phyloP scores from a whole-genome alignment of 225 moss, liverwort and hornwort species.

The Pseudoscleropodium purum region DNA sequence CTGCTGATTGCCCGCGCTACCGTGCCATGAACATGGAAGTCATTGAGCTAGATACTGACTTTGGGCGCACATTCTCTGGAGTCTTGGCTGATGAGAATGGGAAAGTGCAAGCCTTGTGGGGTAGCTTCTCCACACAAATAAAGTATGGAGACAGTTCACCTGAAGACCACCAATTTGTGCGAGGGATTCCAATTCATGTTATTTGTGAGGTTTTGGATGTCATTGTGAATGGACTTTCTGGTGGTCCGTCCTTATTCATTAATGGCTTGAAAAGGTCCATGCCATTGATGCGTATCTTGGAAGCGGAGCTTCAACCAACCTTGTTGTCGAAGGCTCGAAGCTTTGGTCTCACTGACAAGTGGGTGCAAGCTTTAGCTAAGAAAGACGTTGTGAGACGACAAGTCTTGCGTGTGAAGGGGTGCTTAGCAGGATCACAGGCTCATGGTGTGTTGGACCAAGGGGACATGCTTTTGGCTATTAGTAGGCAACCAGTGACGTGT shows the following conservation, averaged over 20 bases:
- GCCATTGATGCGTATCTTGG: slow-evolving; percentile 76
- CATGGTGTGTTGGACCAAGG: slow-evolving; percentile 69
- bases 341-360: slow-evolving; percentile 72
- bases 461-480: slow-evolving; percentile 80
- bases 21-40: slow-evolving; percentile 95
- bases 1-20: slow-evolving; percentile 76
- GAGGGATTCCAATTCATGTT: slow-evolving; percentile 59
- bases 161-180: slow-evolving; percentile 81
- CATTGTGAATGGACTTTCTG: slow-evolving; percentile 40
- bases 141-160: slow-evolving; percentile 62
- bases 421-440: slow-evolving; percentile 68
- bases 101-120: slow-evolving; percentile 81
- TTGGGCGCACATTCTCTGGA: slow-evolving; percentile 70
- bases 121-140: slow-evolving; percentile 74
- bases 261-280: slow-evolving; percentile 57
- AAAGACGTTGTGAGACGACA: slow-evolving; percentile 69
- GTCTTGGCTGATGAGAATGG: slow-evolving; percentile 76
- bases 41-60: slow-evolving; percentile 81
- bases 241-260: slow-evolving; percentile 52
- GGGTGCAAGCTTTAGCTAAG: slow-evolving; percentile 70
- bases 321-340: slow-evolving; percentile 81
- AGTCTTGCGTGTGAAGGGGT: slow-evolving; percentile 80
- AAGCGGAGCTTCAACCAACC: slow-evolving; percentile 77
- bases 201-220: slow-evolving; percentile 66
- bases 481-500: slow-evolving; percentile 67